A percentile compares a stretch with the other conserved stretches of the same genome.
phyloP scores from a whole-genome alignment of 768 basidiomycete species.

The Pisolithus albus region DNA sequence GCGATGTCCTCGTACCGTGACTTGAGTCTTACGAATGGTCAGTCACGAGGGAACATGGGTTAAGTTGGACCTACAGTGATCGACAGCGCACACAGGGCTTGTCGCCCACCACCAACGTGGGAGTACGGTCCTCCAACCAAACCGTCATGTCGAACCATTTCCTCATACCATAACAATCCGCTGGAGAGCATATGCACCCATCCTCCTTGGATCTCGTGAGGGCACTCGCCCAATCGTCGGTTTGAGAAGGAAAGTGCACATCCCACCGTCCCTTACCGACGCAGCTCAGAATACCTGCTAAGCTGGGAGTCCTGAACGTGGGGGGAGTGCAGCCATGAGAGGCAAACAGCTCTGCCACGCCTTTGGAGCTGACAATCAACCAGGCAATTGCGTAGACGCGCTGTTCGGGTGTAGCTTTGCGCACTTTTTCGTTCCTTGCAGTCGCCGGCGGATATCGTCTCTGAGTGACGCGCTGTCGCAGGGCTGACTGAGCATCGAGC shows the following conservation, averaged over 20 bases:
- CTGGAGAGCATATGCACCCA: background rate
- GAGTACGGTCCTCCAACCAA: background rate
- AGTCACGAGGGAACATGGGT: background rate
- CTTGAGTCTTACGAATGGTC: background rate
- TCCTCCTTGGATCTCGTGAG: background rate
- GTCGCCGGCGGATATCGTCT: too few relatives aligned
- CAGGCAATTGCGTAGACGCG: background rate
- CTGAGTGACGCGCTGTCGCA: too few relatives aligned
- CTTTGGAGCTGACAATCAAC: background rate
- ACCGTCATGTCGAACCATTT: background rate
- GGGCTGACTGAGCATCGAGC: too few relatives aligned
- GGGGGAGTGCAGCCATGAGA: background rate
- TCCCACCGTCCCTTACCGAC: too few relatives aligned
- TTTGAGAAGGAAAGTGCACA: background rate
- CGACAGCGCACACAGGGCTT: background rate
- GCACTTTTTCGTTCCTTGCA: background rate
- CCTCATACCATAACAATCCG: background rate
- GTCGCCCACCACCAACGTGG: background rate
- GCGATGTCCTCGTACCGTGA: too few relatives aligned
- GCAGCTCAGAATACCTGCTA: too few relatives aligned
- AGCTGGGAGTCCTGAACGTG: background rate
- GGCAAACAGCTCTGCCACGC: background rate
- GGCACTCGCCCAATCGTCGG: background rate
- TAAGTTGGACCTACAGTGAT: background rate
- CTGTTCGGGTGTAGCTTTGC: background rate